Base-by-base conservation (phyloP, 495 filamentous ascomycete species). In the Penicillium chermesinum region DNA sequence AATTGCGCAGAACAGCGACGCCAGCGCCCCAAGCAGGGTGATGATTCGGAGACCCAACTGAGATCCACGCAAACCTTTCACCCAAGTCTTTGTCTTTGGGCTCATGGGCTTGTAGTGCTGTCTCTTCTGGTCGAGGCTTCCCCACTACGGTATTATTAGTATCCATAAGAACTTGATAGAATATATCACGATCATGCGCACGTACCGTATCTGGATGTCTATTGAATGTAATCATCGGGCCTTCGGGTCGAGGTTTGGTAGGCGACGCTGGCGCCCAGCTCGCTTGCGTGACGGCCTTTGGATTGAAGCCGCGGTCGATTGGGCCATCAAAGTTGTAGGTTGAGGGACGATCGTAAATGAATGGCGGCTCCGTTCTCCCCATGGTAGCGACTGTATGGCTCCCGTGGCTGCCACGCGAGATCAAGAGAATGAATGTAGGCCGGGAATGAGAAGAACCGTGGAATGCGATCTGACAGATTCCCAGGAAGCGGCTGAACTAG, bases 131-230 rank as follows among this genome's bases (percentile, higher is more conserved):
- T 80, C 77, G 10, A 38, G 67, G 54, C 50, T 80, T 77, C 59
- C 68, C 58, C 46, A 61, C 46, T 48, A 38, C 18, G 32, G 10
- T 14, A 33, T n/a, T 21, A 38, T 25, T 21, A 48, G 43, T 22
- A 50, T 60, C 54, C 53, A 57, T 41, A 15, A 19, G 10, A 30
- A 14, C 16, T 27, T 38, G 8, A 15, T 30, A 22, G 17, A 17
- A 7, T 46, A 12, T 18, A 17, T 1, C 42, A 45, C 8, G 5
- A 30, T 17, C 17, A 1, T 6, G n/a, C 19, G n/a, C 14, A 33
- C 81, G 54, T 81, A 89, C 86, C 37, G 76, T 77, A 56, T 94
- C 88, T 9, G 88, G 87, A 70, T 94, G 89, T 41, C 80, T 72
- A 62, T 88, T 88, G 70, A 93, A 78, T 49, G 84, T 75, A 46